Base-by-base conservation (phyloP, 805 yeast species). In the Lachancea sp. region DNA sequence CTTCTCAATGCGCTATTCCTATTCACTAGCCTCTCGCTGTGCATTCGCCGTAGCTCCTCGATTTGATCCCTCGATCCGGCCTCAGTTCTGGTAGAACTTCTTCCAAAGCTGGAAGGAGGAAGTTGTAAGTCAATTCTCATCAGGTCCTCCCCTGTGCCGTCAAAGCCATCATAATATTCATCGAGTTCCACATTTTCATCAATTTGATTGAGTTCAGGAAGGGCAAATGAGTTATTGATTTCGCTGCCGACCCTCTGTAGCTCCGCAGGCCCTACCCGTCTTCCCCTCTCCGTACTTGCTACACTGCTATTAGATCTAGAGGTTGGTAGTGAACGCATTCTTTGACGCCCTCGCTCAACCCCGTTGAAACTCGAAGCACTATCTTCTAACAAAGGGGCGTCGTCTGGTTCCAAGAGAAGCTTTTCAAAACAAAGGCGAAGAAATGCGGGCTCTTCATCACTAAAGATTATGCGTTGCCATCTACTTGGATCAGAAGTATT, bases 21-120 rank as follows among this genome's bases (percentile, higher is more conserved):
- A 13, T 24, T 11, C n/a, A 17, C 19, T 9, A 34, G 38, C 19
- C 37, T 33, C 21, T 33, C 31, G 17, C 35, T 40, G 23, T 43
- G 42, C 45, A 45, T 47, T 11, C 40, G 42, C 21, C 47, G 41
- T n/a, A 58, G 42, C 9, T 45, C 47, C 25, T 55, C 59, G 11
- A 55, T 43, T 2, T 52, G 50, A 23, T 54, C 58, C n/a, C 42
- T 42, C 13, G 49, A 36, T 11, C 42, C 57, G 11, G 45, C 37
- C 17, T 40, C 36, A 8, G 43, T 45, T 18, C 36, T 46, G n/a
- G 54, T 50, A 2, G 45, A 33, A 18, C 42, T 50, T 26, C 58
- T 43, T 3, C 61, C 64, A 34, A 55, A 50, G 36, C 63, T 58
- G 9, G 65, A 60, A 6, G 65, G 58, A 1, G 63, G 62, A 24